A percentile compares a stretch with the other conserved stretches of the same genome.
Conservation (phyloP, 495 filamentous ascomycete genomes). For the Oleoguttula mirabilis region DNA sequence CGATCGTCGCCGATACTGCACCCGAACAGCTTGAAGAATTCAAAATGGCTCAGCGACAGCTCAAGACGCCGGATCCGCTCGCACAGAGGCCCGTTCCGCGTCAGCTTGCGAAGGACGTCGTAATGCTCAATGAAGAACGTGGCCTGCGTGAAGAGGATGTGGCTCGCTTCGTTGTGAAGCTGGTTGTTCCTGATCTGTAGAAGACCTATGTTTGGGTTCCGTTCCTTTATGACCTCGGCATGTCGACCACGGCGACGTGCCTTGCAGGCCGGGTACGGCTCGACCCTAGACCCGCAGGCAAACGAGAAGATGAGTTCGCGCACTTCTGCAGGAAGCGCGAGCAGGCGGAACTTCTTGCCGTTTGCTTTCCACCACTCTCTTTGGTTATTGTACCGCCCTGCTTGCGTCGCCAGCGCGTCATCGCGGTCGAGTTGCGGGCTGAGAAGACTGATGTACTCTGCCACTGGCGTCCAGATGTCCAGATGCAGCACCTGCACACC, state of each 20-base stretch:
- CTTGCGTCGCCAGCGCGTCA: neutral
- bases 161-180: slow-evolving; percentile 4
- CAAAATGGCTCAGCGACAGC: slow-evolving; percentile 9
- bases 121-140: slow-evolving; percentile 8
- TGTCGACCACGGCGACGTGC: neutral
- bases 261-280: slow-evolving; percentile 10
- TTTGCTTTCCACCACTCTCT: slow-evolving; percentile 15
- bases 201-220: neutral
- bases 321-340: slow-evolving; percentile 15
- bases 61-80: slow-evolving; percentile 9
- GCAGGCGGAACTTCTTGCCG: slow-evolving; percentile 11
- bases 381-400: neutral
- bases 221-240: neutral
- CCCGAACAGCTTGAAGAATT: slow-evolving; percentile 16
- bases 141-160: slow-evolving; percentile 1
- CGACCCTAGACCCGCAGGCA: slow-evolving; percentile 6
- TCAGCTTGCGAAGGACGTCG: neutral
- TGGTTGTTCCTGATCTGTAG: neutral
- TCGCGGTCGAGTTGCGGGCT: neutral
- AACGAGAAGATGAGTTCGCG: slow-evolving; percentile 15
- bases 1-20: neutral
- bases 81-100: neutral
- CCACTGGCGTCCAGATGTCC: too few relatives aligned
- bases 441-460: neutral
- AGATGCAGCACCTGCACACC: neutral